Evolutionary conservation across 257 asterid genomes (phyloP).

Genomic region (Forsythia suspensa): DNA sequence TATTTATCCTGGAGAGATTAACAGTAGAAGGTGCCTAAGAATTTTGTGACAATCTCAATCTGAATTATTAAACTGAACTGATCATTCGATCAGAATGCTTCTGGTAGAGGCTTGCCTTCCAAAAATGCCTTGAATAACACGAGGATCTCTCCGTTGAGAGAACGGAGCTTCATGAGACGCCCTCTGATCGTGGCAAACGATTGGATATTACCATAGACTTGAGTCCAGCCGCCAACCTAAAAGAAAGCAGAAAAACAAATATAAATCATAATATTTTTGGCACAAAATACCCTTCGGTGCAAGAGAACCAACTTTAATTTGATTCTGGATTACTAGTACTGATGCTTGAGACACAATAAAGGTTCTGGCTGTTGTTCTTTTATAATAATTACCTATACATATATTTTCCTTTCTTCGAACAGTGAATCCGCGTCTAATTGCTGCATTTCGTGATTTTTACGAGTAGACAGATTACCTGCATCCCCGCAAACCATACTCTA

Average conservation of each 20-base stretch:
- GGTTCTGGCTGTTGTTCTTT: neutral
- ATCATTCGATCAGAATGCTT: slow-evolving; percentile 35
- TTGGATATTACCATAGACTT: slow-evolving; percentile 53
- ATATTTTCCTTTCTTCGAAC: too few species aligned
- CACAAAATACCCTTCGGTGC: neutral
- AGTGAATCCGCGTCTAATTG: too few species aligned
- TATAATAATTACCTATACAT: neutral
- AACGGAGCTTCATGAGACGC: slow-evolving; percentile 86
- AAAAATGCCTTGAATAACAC: slow-evolving; percentile 70
- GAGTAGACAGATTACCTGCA: slow-evolving; percentile 48
- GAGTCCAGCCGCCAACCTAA: slow-evolving; percentile 88
- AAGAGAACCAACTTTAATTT: too few species aligned
- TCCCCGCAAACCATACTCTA: slow-evolving; percentile 76
- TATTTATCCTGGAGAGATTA: neutral
- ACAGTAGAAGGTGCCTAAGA: neutral
- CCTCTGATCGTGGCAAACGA: slow-evolving; percentile 72
- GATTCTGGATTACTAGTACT: too few species aligned
- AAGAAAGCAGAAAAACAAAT: too few species aligned
- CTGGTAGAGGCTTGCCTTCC: slow-evolving; percentile 67
- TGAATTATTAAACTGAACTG: neutral
- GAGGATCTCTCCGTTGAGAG: slow-evolving; percentile 82
- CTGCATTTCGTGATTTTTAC: too few species aligned
- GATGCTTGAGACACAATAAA: too few species aligned
- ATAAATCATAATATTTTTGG: neutral
- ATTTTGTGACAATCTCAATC: neutral